phyloP scores from a whole-genome alignment of 2,329 filamentous ascomycete genomes.

The Lecanosticta acicola region DNA sequence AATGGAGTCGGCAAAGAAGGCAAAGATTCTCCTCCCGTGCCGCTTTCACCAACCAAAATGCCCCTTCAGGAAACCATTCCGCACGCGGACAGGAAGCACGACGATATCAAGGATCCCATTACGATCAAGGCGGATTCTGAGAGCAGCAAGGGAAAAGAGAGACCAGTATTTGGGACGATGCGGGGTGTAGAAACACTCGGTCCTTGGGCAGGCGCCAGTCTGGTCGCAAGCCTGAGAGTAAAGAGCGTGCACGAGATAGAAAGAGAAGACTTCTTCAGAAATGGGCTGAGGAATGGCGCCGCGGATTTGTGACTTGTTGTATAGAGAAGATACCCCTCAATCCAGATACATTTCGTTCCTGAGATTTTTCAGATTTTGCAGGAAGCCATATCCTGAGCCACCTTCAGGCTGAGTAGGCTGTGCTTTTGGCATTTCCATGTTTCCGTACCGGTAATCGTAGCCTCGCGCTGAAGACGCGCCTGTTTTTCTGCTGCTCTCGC shows the following conservation, averaged over 20 bases:
- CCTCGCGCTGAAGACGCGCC: slow-evolving; percentile 18
- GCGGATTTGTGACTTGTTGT: slow-evolving; percentile 10
- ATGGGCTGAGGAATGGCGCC: slow-evolving; percentile 46
- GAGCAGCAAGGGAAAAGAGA: slow-evolving; percentile 39
- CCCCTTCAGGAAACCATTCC: slow-evolving; percentile 23
- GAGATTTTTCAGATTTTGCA: slow-evolving; percentile 49
- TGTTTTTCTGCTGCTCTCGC: slow-evolving; percentile 8
- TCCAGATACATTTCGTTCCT: slow-evolving; percentile 28
- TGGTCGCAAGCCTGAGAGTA: slow-evolving; percentile 63
- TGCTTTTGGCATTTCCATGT: slow-evolving; percentile 10
- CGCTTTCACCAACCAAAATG: slow-evolving; percentile 20
- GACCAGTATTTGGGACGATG: slow-evolving; percentile 52
- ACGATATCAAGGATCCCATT: slow-evolving; percentile 39
- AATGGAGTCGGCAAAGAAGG: no score
- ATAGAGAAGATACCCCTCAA: slow-evolving; percentile 6
- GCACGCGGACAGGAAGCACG: slow-evolving; percentile 23
- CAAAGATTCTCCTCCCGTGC: slow-evolving; percentile 5
- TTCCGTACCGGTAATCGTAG: slow-evolving; percentile 28
- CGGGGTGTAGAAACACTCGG: slow-evolving; percentile 65
- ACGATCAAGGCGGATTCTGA: slow-evolving; percentile 53
- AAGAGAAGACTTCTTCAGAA: slow-evolving; percentile 63
- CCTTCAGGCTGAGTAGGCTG: slow-evolving; percentile 31
- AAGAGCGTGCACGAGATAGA: slow-evolving; percentile 65
- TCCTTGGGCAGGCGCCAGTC: slow-evolving; percentile 67
- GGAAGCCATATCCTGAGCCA: slow-evolving; percentile 42